Conservation (phyloP, 495 filamentous ascomycete genomes). For the Geoglossum glabrum region DNA sequence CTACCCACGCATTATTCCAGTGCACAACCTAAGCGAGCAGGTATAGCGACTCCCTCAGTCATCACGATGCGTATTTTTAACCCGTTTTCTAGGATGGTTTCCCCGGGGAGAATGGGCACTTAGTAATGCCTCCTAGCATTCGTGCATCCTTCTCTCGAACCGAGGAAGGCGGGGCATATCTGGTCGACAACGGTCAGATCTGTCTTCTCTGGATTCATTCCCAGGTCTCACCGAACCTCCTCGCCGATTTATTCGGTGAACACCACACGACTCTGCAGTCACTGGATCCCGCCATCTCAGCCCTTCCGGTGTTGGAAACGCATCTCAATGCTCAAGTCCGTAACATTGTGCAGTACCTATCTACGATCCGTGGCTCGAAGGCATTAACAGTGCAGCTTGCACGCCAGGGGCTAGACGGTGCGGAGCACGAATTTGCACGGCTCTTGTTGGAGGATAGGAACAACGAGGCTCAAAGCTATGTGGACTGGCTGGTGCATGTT, state of each 20-base stretch:
- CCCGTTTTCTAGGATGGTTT: conserved; percentile 46
- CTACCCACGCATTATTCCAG: conserved; percentile 78
- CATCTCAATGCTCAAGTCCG: conserved; percentile 89
- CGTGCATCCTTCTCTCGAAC: conserved; percentile 81
- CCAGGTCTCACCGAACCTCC: conserved; percentile 55
- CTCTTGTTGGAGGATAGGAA: conserved; percentile 86
- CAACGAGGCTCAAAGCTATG: conserved; percentile 92
- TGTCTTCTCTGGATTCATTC: conserved; percentile 78
- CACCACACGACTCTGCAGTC: conserved; percentile 46
- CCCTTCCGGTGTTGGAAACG: conserved; percentile 60
- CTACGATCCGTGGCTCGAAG: conserved; percentile 64
- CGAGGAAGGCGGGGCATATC: conserved; percentile 88
- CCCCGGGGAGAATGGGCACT: conserved; percentile 67
- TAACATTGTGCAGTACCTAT: conserved; percentile 77
- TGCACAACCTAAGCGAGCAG: conserved; percentile 53
- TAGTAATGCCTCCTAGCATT: conserved; percentile 36
- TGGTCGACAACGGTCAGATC: conserved; percentile 91
- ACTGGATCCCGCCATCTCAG: conserved; percentile 58
- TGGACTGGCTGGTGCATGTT: conserved; percentile 94
- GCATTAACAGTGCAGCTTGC: conserved; percentile 78
- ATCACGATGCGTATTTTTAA: background rate
- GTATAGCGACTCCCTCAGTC: background rate
- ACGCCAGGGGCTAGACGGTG: conserved; percentile 80
- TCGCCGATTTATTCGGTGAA: conserved; percentile 78
- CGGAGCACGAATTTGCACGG: conserved; percentile 89